phyloP scores from a whole-genome alignment of 352 stramenopile genomes.

The Phytophthora sp. region DNA sequence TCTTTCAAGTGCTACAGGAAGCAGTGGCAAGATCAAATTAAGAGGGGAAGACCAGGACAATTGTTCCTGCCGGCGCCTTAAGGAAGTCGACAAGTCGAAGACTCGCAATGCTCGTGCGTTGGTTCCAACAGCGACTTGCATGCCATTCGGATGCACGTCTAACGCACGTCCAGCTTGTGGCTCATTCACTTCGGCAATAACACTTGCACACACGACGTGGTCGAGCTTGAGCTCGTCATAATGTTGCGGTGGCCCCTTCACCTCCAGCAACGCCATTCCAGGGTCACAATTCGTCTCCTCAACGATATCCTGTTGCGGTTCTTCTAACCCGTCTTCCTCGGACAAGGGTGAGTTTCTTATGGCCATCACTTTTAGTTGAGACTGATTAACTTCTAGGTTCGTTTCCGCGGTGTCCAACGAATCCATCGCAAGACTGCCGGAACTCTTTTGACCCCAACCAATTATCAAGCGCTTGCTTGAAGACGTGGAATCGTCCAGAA shows the following conservation, averaged over 20 bases:
- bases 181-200: constrained; percentile 63
- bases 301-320: constrained; percentile 1
- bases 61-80: constrained; percentile 18
- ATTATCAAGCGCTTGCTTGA: not conserved
- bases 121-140: constrained; percentile 61
- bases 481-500: not conserved
- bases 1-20: constrained; percentile 57
- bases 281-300: not conserved
- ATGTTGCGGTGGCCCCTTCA: not conserved
- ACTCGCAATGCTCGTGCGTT: constrained; percentile 64
- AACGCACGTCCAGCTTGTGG: constrained; percentile 63
- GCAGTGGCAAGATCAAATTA: constrained; percentile 47
- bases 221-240: constrained; percentile 54
- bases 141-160: constrained; percentile 45
- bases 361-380: not conserved
- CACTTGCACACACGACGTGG: constrained; percentile 47
- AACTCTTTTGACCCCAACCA: constrained; percentile 7
- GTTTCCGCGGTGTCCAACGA: not conserved
- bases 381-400: not conserved
- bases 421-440: not conserved
- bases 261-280: not conserved
- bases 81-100: constrained; percentile 47
- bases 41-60: constrained; percentile 15
- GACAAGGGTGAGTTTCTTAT: not conserved
- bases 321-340: not conserved